phyloP scores from a whole-genome alignment of 177 flowering plant genomes.

The Telopea speciosissima region DNA sequence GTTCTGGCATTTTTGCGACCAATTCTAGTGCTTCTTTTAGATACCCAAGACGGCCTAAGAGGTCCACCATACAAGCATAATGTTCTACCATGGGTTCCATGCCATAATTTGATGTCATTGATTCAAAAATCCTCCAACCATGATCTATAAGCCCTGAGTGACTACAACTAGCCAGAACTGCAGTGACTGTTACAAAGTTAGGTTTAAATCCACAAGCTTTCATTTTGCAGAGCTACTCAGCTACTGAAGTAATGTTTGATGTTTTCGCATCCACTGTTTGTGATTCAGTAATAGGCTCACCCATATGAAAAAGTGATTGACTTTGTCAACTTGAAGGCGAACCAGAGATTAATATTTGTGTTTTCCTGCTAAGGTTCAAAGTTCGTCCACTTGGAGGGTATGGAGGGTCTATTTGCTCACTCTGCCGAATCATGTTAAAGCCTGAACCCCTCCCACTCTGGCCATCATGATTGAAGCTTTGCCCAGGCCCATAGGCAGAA shows the following conservation, averaged over 20 bases:
- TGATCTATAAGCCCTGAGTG: conserved; percentile 47
- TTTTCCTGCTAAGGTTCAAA: conserved; percentile 15
- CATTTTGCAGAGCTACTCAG: too few species aligned
- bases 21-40: conserved; percentile 43
- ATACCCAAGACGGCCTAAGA: conserved; percentile 47
- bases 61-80: conserved; percentile 59
- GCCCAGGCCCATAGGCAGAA: conserved; percentile 3
- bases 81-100: conserved; percentile 41
- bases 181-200: conserved; percentile 44
- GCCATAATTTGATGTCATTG: conserved; percentile 33
- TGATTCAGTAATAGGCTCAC: conserved; percentile 5
- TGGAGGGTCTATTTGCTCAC: conserved; percentile 6
- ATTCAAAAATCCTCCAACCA: conserved; percentile 36
- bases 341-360: conserved; percentile 3
- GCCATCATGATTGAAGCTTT: conserved; percentile 12
- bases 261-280: conserved; percentile 16
- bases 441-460: conserved; percentile 9
- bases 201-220: conserved; percentile 30
- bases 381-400: conserved; percentile 2
- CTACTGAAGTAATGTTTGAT: conserved; percentile 21
- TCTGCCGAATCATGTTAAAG: conserved; percentile 7
- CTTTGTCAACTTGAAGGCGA: conserved; percentile 14
- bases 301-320: conserved; percentile 11
- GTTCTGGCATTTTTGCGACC: conserved; percentile 24
- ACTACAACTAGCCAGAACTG: conserved; percentile 48